phyloP scores from a whole-genome alignment of 352 stramenopile species.

The Globisporangium middletonii region DNA sequence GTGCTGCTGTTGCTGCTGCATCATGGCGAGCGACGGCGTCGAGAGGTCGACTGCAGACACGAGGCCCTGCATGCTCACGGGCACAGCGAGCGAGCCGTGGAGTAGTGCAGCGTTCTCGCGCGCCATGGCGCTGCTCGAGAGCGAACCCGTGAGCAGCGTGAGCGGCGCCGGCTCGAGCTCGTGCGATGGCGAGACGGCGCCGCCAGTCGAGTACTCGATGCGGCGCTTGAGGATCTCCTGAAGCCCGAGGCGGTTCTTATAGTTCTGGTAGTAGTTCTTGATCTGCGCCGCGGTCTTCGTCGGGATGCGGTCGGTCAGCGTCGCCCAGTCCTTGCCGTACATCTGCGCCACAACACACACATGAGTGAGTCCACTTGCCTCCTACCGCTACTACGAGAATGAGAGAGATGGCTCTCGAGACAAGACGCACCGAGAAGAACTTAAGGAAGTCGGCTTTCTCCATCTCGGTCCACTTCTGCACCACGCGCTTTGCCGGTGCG shows the following conservation, averaged over 20 bases:
- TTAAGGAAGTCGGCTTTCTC: slow-evolving; percentile 88
- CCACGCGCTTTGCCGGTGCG: slow-evolving; percentile 60
- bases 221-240: slow-evolving; percentile 84
- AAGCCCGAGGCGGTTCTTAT: slow-evolving; percentile 87
- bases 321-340: slow-evolving; percentile 86
- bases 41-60: slow-evolving; percentile 9
- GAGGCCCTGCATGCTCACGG: slow-evolving; percentile 8
- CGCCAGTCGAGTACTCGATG: slow-evolving; percentile 33
- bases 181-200: background rate
- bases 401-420: too few relatives aligned
- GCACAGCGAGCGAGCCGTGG: slow-evolving; percentile 1
- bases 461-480: slow-evolving; percentile 88
- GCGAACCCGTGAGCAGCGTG: background rate
- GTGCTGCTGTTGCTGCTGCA: slow-evolving; percentile 34
- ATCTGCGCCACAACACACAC: slow-evolving; percentile 27
- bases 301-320: slow-evolving; percentile 81
- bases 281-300: slow-evolving; percentile 88
- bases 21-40: slow-evolving; percentile 20
- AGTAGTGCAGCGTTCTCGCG: background rate
- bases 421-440: slow-evolving; percentile 68
- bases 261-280: slow-evolving; percentile 94
- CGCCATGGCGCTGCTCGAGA: slow-evolving; percentile 2
- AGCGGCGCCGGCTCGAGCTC: slow-evolving; percentile 13
- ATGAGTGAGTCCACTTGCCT: slow-evolving; percentile 1
- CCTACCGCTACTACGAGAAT: background rate